Evolutionary conservation across 805 yeast genomes (phyloP).

Genomic region (Barnettozyma sp.): DNA sequence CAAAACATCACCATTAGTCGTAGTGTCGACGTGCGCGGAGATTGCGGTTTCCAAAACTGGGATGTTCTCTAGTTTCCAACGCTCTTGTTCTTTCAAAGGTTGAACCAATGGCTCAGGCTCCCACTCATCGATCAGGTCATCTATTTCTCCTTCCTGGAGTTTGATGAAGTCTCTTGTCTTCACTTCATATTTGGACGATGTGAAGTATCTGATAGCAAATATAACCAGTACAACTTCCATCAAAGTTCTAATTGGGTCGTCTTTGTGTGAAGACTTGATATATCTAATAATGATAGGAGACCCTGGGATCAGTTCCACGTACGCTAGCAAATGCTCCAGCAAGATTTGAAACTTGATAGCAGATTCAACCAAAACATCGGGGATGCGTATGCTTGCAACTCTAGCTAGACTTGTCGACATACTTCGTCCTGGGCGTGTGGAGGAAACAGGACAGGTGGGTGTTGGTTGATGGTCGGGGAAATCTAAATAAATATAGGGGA

Average conservation of each 20-base stretch:
- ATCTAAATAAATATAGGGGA: not conserved
- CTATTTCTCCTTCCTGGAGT: slow-evolving; percentile 57
- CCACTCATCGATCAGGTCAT: slow-evolving; percentile 87
- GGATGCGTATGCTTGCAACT: slow-evolving; percentile 8
- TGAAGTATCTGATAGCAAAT: slow-evolving; percentile 79
- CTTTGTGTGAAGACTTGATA: slow-evolving; percentile 77
- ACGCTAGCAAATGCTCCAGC: slow-evolving; percentile 5
- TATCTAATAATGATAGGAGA: slow-evolving; percentile 58
- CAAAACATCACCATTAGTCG: slow-evolving; percentile 34
- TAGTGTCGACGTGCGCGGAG: slow-evolving; percentile 22
- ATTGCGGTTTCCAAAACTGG: slow-evolving; percentile 60
- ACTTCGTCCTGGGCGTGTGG: too few relatives aligned
- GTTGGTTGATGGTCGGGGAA: slow-evolving; percentile 1
- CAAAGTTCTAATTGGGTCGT: slow-evolving; percentile 87
- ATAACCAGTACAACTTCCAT: slow-evolving; percentile 70
- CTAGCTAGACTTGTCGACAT: slow-evolving; percentile 4
- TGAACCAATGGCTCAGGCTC: slow-evolving; percentile 77
- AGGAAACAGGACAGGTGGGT: not conserved
- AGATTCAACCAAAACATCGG: slow-evolving; percentile 7
- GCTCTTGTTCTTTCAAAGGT: slow-evolving; percentile 41
- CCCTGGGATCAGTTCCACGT: slow-evolving; percentile 39
- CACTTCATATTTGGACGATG: slow-evolving; percentile 67
- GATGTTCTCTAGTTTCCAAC: slow-evolving; percentile 54
- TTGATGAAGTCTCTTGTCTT: slow-evolving; percentile 64
- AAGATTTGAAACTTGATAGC: slow-evolving; percentile 5